These are phyloP conservation scores for Schizophyllum commune DNA, from an alignment of 1,284 basidiomycete species.

Conservation along the genomic window DNA sequence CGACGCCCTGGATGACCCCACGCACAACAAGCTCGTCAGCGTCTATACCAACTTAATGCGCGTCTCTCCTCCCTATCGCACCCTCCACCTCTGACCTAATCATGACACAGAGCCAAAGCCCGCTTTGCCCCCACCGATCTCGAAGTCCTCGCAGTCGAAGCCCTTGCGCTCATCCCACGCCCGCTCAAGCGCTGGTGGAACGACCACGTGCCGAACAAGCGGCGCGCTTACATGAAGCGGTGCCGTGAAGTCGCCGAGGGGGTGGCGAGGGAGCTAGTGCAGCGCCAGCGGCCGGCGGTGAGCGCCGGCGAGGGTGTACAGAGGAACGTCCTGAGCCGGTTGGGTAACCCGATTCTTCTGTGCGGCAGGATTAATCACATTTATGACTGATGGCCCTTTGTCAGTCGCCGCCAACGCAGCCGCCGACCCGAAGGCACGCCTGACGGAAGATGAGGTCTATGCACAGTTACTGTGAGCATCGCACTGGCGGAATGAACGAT, in stretches of 20 bases:
- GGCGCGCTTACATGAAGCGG: constrained; percentile 25
- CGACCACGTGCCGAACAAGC: constrained; percentile 31
- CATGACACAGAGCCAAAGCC: constrained; percentile 12
- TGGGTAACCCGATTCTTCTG: too few relatives aligned
- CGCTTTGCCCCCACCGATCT: constrained; percentile 31
- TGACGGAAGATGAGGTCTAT: constrained; percentile 35
- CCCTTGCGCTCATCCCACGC: constrained; percentile 31
- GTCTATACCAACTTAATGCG: constrained; percentile 39
- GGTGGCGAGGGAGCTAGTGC: constrained; percentile 30
- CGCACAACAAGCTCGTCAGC: constrained; percentile 35
- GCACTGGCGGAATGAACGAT: not conserved
- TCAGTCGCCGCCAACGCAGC: constrained; percentile 39
- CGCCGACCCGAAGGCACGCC: constrained; percentile 25
- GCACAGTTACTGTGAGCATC: constrained; percentile 17
- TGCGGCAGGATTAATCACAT: too few relatives aligned
- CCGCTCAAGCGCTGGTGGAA: constrained; percentile 34
- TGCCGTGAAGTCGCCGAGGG: constrained; percentile 23
- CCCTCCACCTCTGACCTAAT: constrained; percentile 29
- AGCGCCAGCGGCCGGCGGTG: constrained; percentile 32
- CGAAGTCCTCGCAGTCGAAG: constrained; percentile 23
- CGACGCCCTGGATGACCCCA: constrained; percentile 29
- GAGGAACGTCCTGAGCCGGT: constrained; percentile 30
- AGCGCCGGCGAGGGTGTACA: constrained; percentile 32
- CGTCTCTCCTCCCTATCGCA: constrained; percentile 15
- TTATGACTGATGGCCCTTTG: not conserved